Conservation (phyloP, 768 basidiomycete genomes). For the Psilocybe azurescens region DNA sequence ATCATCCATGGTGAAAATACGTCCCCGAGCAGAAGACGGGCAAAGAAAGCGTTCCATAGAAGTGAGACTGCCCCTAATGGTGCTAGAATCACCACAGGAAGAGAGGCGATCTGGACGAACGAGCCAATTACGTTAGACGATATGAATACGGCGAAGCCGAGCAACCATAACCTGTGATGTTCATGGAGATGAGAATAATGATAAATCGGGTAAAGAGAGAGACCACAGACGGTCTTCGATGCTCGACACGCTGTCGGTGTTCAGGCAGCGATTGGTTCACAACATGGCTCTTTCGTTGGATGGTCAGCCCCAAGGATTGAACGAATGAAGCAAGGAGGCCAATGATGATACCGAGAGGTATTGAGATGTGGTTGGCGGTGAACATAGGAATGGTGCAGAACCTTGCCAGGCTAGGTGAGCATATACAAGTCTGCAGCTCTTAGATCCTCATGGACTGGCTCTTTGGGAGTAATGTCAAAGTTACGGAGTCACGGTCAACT, state of each 20-base stretch:
- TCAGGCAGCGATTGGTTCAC: constrained; percentile 77
- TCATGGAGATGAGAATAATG: constrained; percentile 4
- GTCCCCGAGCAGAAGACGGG: constrained; percentile 83
- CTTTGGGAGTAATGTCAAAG: neutral
- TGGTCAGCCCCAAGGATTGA: constrained; percentile 90
- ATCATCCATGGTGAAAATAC: constrained; percentile 85
- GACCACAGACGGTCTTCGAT: constrained; percentile 74
- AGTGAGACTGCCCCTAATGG: constrained; percentile 92
- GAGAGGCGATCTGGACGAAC: constrained; percentile 89
- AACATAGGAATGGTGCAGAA: constrained; percentile 21
- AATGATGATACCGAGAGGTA: constrained; percentile 55
- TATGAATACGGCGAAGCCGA: constrained; percentile 87
- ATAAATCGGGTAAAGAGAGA: neutral
- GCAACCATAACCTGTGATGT: constrained; percentile 73
- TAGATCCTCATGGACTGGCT: constrained; percentile 18
- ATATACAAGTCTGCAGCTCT: neutral
- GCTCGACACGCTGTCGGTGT: constrained; percentile 66
- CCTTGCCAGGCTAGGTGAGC: constrained; percentile 10
- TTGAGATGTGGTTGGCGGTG: constrained; percentile 42
- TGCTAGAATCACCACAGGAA: constrained; percentile 94
- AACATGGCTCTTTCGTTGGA: constrained; percentile 94
- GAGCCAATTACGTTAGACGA: constrained; percentile 89
- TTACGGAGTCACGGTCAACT: neutral
- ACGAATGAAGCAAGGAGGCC: constrained; percentile 86
- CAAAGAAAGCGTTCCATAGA: constrained; percentile 94